phyloP scores from a whole-genome alignment of 2,329 filamentous ascomycete species.

The Alternaria gaisen region DNA sequence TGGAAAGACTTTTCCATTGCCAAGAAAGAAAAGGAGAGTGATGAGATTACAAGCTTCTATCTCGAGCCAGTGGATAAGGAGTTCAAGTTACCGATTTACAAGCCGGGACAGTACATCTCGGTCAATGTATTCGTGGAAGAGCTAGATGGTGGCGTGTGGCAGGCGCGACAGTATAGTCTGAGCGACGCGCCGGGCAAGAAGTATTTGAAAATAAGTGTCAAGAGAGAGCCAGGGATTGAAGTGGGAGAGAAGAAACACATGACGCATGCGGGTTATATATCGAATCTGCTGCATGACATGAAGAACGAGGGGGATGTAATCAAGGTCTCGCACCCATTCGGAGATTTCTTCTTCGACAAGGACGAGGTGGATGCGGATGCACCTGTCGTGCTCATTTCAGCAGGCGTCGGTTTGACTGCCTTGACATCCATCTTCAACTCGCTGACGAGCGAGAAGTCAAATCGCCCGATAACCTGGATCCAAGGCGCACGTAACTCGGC shows the following conservation, averaged over 20 bases:
- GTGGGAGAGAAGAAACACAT: conserved; percentile 56
- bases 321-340: conserved; percentile 70
- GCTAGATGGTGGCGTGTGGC: conserved; percentile 61
- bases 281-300: conserved; percentile 72
- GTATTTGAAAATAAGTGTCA: conserved; percentile 76
- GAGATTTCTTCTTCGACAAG: conserved; percentile 68
- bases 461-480: conserved; percentile 68
- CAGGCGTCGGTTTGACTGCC: conserved; percentile 74
- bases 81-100: conserved; percentile 67
- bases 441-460: conserved; percentile 45
- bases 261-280: conserved; percentile 70
- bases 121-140: conserved; percentile 66
- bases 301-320: conserved; percentile 69
- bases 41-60: conserved; percentile 76
- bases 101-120: conserved; percentile 77
- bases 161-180: conserved; percentile 77
- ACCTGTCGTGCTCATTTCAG: conserved; percentile 72
- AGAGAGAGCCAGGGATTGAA: conserved; percentile 68
- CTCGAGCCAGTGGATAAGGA: conserved; percentile 70
- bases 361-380: conserved; percentile 51
- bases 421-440: conserved; percentile 72
- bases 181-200: conserved; percentile 69
- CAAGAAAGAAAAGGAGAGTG: conserved; percentile 71
- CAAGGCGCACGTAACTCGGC: conserved; percentile 65
- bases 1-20: conserved; percentile 74